phyloP scores from a whole-genome alignment of 805 yeast species.

The Ogataea salicorniae region DNA sequence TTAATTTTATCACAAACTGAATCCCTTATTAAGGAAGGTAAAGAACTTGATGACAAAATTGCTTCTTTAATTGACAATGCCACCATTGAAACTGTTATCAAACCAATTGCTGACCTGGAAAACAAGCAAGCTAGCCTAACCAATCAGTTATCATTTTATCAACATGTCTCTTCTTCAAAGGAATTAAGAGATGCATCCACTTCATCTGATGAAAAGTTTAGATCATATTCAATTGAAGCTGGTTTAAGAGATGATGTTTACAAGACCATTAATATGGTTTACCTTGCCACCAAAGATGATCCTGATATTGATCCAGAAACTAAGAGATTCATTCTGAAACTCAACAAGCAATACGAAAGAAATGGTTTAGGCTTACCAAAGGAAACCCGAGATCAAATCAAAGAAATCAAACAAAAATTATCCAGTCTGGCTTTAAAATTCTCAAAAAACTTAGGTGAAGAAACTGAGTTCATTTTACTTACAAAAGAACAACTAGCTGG shows the following conservation, averaged over 20 bases:
- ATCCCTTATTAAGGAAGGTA: constrained; percentile 38
- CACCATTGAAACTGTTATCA: constrained; percentile 50
- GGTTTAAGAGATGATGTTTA: constrained; percentile 64
- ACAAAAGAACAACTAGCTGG: constrained; percentile 66
- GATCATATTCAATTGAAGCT: constrained; percentile 57
- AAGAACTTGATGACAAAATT: constrained; percentile 46
- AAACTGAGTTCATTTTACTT: constrained; percentile 55
- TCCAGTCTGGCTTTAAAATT: constrained; percentile 53
- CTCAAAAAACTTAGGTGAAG: constrained; percentile 66
- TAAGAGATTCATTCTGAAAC: constrained; percentile 51
- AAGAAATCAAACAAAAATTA: constrained; percentile 53
- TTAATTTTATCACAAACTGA: constrained; percentile 40
- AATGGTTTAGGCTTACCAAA: constrained; percentile 62
- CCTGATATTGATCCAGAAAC: constrained; percentile 45
- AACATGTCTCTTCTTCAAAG: constrained; percentile 62
- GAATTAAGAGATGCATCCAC: constrained; percentile 68
- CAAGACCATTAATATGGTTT: constrained; percentile 50
- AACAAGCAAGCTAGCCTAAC: constrained; percentile 42
- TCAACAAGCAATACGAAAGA: constrained; percentile 52
- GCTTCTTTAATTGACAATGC: constrained; percentile 43
- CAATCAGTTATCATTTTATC: constrained; percentile 60
- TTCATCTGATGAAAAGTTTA: constrained; percentile 53
- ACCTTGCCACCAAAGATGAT: constrained; percentile 32
- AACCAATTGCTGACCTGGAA: constrained; percentile 46
- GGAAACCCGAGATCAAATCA: constrained; percentile 51